Evolutionary conservation across 257 asterid species (phyloP), one percentile per base, ranked within the genome.

Genomic region (Nemophila menziesii): DNA sequence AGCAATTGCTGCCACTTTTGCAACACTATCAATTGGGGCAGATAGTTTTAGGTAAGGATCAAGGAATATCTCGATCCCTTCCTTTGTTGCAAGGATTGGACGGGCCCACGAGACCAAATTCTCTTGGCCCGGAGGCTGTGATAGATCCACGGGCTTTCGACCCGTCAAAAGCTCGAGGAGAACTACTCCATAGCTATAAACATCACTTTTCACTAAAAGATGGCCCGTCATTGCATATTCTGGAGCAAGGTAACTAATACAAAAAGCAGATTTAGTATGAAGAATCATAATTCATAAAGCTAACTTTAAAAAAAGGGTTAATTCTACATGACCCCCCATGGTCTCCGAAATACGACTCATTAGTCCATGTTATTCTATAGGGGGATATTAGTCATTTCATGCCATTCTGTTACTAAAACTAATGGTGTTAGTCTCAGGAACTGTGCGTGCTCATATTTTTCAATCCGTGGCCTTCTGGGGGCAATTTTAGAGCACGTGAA

Each of bases 191-290:
- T 84, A 89, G 74, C 98, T 89, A 47, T 89, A 89, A 20, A 80
- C 98, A 51, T 89, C 98, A 23, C 98, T 89, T 54, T 89, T 84
- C 26, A 89, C 98, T 0, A 89, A 86, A 49, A 84, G 90, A 68
- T 89, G 98, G 49, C 98, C 97, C 0, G 95, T 89, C 97, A 89
- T 84, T 57, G 97, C 97, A 36, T 89, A 89, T 61, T 89, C 97
- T 0, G 95, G 97, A 49, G 97, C 97, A 45, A 89, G 64, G 70
- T 87, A 82, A 51, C 97, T 87, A 82, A 23, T 48, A 27, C 20
- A 44, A n/a, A n/a, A n/a, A n/a, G n/a, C n/a, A n/a, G n/a, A n/a
- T n/a, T n/a, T n/a, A n/a, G n/a, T n/a, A n/a, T n/a, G n/a, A n/a
- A n/a, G n/a, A n/a, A n/a, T n/a, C n/a, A n/a, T n/a, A n/a, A n/a